Percentiles rank a stretch among this genome's conserved stretches.
phyloP scores from a whole-genome alignment of 768 basidiomycete genomes.

The Mycena kentingensis region DNA sequence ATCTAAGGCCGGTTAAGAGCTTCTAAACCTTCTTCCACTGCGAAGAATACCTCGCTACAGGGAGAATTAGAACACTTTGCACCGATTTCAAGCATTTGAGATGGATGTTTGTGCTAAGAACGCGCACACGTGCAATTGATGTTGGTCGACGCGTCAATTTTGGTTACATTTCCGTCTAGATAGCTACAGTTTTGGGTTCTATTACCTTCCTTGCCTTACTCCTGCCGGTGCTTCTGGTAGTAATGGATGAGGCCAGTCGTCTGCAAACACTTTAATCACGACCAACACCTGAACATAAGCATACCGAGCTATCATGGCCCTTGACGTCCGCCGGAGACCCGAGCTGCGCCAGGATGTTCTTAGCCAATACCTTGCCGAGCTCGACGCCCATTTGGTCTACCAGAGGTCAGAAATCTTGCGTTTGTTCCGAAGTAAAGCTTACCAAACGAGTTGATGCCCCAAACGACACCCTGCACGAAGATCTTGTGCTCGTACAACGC shows the following conservation, averaged over 20 bases:
- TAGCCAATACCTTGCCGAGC: slow-evolving; percentile 95
- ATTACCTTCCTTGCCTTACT: slow-evolving; percentile 38
- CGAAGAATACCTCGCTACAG: slow-evolving; percentile 44
- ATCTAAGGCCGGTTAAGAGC: slow-evolving; percentile 32
- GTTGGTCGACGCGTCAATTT: too few species aligned
- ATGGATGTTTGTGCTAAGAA: background rate
- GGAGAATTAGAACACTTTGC: slow-evolving; percentile 60
- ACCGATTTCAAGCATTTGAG: slow-evolving; percentile 52
- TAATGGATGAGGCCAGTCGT: slow-evolving; percentile 97
- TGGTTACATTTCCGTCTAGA: too few species aligned
- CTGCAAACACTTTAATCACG: slow-evolving; percentile 38
- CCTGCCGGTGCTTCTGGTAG: slow-evolving; percentile 87
- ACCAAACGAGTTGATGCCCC: slow-evolving; percentile 99
- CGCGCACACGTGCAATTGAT: background rate
- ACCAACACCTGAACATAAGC: slow-evolving; percentile 12
- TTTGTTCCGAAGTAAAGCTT: background rate
- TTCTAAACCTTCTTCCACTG: background rate
- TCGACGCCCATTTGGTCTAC: slow-evolving; percentile 99
- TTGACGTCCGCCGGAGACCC: slow-evolving; percentile 74
- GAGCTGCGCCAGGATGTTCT: slow-evolving; percentile 91
- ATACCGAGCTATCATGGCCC: slow-evolving; percentile 85
- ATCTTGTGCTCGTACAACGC: slow-evolving; percentile 98
- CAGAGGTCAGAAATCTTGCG: background rate
- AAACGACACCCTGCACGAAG: slow-evolving; percentile 94
- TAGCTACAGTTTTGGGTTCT: slow-evolving; percentile 13